phyloP scores from a whole-genome alignment of 345 rosid species.

The Corchorus olitorius region DNA sequence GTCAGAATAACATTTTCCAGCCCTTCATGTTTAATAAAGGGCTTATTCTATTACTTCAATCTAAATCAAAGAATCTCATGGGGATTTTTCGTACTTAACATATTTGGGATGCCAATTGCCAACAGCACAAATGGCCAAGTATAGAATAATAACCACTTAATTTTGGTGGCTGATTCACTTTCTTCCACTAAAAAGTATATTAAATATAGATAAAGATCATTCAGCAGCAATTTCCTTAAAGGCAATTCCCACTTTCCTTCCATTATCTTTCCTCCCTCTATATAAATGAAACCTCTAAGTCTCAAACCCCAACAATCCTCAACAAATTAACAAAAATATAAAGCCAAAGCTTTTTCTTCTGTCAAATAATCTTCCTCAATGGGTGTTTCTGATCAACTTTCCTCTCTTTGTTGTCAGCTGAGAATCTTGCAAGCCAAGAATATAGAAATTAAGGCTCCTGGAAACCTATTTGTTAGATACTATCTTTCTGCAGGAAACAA shows the following conservation, averaged over 20 bases:
- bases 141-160: neutral
- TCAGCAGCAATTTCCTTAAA: conserved; percentile 7
- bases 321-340: neutral
- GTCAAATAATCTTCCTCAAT: conserved; percentile 20
- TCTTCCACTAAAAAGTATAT: neutral
- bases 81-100: neutral
- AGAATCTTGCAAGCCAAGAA: conserved; percentile 70
- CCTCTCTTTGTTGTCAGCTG: conserved; percentile 57
- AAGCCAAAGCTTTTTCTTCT: neutral
- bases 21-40: conserved; percentile 21
- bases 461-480: conserved; percentile 60
- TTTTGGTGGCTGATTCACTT: conserved; percentile 16
- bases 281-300: neutral
- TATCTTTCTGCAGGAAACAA: conserved; percentile 59
- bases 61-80: conserved; percentile 21
- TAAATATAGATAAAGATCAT: neutral
- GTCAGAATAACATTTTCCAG: conserved; percentile 13
- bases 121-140: neutral
- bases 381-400: conserved; percentile 33
- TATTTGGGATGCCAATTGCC: conserved; percentile 11
- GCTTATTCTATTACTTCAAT: conserved; percentile 6
- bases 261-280: neutral
- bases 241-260: conserved; percentile 14
- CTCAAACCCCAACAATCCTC: neutral
- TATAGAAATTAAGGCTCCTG: conserved; percentile 43